These are phyloP conservation scores for Gossypium herbaceum DNA, from an alignment of 345 rosid genomes.

Conservation along the genomic window DNA sequence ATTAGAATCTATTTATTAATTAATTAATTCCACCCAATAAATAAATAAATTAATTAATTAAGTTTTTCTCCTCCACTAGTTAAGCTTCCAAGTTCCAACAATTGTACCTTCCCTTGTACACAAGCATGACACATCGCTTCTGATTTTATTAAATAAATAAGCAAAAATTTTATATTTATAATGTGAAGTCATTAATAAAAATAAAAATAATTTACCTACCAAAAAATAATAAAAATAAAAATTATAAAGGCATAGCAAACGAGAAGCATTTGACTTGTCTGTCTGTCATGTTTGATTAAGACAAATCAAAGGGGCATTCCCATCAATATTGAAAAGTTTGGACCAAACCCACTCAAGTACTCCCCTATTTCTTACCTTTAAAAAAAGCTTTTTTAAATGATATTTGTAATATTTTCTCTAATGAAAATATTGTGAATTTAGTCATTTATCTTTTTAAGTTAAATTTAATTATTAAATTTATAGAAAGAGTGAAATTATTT, in stretches of 20 bases:
- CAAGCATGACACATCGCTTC: background rate
- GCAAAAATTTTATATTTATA: background rate
- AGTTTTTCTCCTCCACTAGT: too few species aligned
- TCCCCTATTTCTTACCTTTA: background rate
- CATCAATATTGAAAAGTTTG: background rate
- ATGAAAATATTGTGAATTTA: too few species aligned
- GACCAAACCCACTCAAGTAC: background rate
- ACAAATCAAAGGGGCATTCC: background rate
- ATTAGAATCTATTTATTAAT: background rate
- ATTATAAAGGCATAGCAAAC: background rate
- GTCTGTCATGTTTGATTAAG: background rate
- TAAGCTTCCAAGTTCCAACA: conserved; percentile 4
- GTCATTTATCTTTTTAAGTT: too few species aligned
- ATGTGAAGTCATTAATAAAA: background rate
- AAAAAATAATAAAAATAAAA: background rate
- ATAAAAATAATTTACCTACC: background rate
- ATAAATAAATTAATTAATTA: background rate
- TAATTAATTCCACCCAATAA: background rate
- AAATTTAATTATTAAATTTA: too few species aligned
- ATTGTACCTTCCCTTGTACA: background rate
- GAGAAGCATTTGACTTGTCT: conserved; percentile 9
- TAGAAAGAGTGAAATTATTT: too few species aligned
- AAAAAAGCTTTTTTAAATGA: too few species aligned
- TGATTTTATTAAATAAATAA: background rate
- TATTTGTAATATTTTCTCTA: too few species aligned